Evolutionary conservation across 768 basidiomycete species (phyloP), one percentile per base, ranked within the genome.

Genomic region (Boletus pseudo-olivaceus): DNA sequence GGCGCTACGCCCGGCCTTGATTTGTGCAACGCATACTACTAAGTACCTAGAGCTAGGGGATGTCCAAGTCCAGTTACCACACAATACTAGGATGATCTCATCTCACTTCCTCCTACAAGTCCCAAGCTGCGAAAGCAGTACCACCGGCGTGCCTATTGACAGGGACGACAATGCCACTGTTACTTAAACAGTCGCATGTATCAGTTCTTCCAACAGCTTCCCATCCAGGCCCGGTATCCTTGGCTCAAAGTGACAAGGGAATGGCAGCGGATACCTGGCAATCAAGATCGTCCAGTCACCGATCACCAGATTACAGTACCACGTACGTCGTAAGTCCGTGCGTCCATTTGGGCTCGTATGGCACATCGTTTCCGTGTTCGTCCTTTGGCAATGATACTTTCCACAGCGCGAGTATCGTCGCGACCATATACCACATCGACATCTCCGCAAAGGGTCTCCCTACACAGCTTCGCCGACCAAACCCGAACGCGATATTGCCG

Each of bases 381-480:
- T 65, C 51, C 14, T 59, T 59, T 2, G 56, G 41, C 2, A 54
- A 12, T 19, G 51, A 51, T 14, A 56, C 40, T 30, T 55, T 62
- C 49, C 60, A 62, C n/a, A 61, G 27, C 2, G 55, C 46, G 6
- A 62, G 62, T 19, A 64, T 51, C 39, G 54, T 64, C 27, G 62
- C 42, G n/a, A 57, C 40, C 6, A 48, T 55, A 49, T 23, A 50
- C 54, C 64, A 61, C 42, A 61, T 11, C n/a, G 61, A 56, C 7
- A 19, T 30, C 12, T 60, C 54, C 5, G 49, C 59, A 54, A 62
- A 62, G 53, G 59, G 51, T 27, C 52, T 53, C 20, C 64, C 62
- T 23, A 58, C 61, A 32, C 66, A 64, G 19, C 43, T 52, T 17
- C 66, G 57, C 32, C 64, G 54, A 30, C 67, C 63, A 26, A 60